Percentiles rank a stretch among this genome's conserved stretches.
These are phyloP conservation scores for Nothophytophthora sp. DNA, from an alignment of 352 stramenopile genomes.

Conservation along the genomic window DNA sequence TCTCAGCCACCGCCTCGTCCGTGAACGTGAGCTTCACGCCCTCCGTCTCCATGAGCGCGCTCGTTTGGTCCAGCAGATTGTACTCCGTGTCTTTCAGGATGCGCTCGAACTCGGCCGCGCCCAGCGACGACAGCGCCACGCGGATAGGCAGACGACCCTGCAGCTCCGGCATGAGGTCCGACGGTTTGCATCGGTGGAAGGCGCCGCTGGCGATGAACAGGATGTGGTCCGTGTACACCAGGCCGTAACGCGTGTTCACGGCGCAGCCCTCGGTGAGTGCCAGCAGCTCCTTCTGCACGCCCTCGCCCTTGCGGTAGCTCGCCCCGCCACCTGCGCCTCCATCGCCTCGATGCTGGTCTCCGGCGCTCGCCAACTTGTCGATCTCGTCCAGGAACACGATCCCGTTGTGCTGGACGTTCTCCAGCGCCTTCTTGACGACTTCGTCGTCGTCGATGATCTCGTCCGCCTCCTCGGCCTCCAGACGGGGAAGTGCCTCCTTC, in stretches of 20 bases:
- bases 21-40: slow-evolving; percentile 95
- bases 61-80: slow-evolving; percentile 97
- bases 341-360: slow-evolving; percentile 79
- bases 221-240: slow-evolving; percentile 99
- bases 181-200: slow-evolving; percentile 97
- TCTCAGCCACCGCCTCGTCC: slow-evolving; percentile 96
- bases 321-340: slow-evolving; percentile 77
- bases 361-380: slow-evolving; percentile 96
- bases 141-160: slow-evolving; percentile 98
- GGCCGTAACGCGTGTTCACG: slow-evolving; percentile 90
- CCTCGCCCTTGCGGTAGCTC: slow-evolving; percentile 92
- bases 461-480: slow-evolving; percentile 75
- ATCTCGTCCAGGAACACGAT: slow-evolving; percentile 99
- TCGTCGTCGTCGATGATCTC: slow-evolving; percentile 78
- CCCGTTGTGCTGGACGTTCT: slow-evolving; percentile 96
- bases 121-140: slow-evolving; percentile 96
- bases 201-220: slow-evolving; percentile 97
- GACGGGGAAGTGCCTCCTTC: slow-evolving; percentile 67
- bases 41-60: slow-evolving; percentile 96
- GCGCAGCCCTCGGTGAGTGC: slow-evolving; percentile 98
- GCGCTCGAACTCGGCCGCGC: slow-evolving; percentile 96
- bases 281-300: slow-evolving; percentile 98
- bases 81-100: slow-evolving; percentile 97
- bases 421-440: slow-evolving; percentile 69
- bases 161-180: slow-evolving; percentile 97